Percentiles rank a stretch among this genome's conserved stretches.
Evolutionary conservation across 1,139 yeast species (phyloP).

Genomic region (Yarrowia galli): DNA sequence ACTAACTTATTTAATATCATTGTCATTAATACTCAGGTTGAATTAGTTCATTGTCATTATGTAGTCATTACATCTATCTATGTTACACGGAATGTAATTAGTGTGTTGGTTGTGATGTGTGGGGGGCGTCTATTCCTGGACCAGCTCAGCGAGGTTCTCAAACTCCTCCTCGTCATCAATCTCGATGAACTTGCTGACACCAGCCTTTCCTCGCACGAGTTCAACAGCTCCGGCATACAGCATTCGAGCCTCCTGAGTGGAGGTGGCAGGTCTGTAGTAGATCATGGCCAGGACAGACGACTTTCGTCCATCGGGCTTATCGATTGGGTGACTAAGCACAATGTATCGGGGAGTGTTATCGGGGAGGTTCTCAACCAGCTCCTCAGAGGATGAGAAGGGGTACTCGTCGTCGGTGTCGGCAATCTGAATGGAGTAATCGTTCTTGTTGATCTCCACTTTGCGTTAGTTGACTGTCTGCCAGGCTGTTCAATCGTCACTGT

Average conservation of each 20-base stretch:
- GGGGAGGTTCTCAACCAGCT: constrained; percentile 76
- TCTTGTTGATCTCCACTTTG: constrained; percentile 42
- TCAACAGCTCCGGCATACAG: constrained; percentile 90
- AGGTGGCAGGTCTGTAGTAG: constrained; percentile 86
- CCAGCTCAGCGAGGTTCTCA: constrained; percentile 45
- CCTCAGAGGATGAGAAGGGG: constrained; percentile 54
- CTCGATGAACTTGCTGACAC: constrained; percentile 63
- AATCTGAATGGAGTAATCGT: constrained; percentile 44
- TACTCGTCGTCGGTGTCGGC: constrained; percentile 44
- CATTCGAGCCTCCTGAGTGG: constrained; percentile 82
- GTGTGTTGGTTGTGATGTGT: neutral
- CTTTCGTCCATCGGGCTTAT: constrained; percentile 72
- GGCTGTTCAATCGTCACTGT: neutral
- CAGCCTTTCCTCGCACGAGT: constrained; percentile 75
- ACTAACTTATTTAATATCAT: neutral
- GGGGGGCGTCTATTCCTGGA: constrained; percentile 30
- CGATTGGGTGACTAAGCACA: constrained; percentile 78
- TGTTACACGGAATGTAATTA: constrained; percentile 21
- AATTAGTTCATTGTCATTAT: constrained; percentile 4
- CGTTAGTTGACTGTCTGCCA: constrained; percentile 7
- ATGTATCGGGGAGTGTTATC: constrained; percentile 81
- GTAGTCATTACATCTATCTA: constrained; percentile 34
- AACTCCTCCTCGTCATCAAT: constrained; percentile 49
- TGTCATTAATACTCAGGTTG: neutral
- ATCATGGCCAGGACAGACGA: constrained; percentile 76